Evolutionary conservation across 2,329 filamentous ascomycete genomes (phyloP), one percentile per base, ranked within the genome.

Genomic region (Fusarium begoniae): DNA sequence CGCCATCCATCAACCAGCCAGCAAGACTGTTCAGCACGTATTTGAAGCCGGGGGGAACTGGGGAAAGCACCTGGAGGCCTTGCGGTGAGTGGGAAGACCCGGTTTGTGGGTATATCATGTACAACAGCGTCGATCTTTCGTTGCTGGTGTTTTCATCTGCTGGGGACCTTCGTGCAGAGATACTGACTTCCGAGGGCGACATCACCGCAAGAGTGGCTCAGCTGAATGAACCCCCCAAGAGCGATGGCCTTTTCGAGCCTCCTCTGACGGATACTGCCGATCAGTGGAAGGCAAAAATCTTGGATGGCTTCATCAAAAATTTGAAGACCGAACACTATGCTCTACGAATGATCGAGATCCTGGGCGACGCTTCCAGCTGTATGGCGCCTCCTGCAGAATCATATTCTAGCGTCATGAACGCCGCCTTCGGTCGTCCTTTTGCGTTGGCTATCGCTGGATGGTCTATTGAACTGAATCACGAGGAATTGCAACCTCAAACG

Each of bases 1-100:
- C n/a, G n/a, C 41, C 41, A 24, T 44, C 15, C 0, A 44, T 45
- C n/a, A 45, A 26, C 20, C 43, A 45, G 43, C 43, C 17, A 0
- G 11, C 24, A 26, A 13, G 43, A 26, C 24, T 45, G n/a, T 20
- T 20, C 43, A 45, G 4, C 17, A 1, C 43, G 11, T 18, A 45
- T 13, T 1, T 20, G 7, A 45, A 26, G 43, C 17, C 11, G 7
- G n/a, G 24, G 11, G 24, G 0, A 3, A 13, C 3, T 0, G 43
- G 43, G 0, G 3, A 45, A 10, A 45, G 43, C 24, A 45, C 17
- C 0, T 20, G 43, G 43, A 26, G 17, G 17, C 43, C 43, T 26
- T 45, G 15, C 17, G 17, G n/a, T 11, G 43, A 45, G 5, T 45
- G 43, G n/a, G 24, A 45, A 13, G 24, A 44, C 4, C 43, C n/a